Evolutionary conservation across 2,329 filamentous ascomycete genomes (phyloP), one percentile per base, ranked within the genome.

Genomic region (Hypoxylon sp.): DNA sequence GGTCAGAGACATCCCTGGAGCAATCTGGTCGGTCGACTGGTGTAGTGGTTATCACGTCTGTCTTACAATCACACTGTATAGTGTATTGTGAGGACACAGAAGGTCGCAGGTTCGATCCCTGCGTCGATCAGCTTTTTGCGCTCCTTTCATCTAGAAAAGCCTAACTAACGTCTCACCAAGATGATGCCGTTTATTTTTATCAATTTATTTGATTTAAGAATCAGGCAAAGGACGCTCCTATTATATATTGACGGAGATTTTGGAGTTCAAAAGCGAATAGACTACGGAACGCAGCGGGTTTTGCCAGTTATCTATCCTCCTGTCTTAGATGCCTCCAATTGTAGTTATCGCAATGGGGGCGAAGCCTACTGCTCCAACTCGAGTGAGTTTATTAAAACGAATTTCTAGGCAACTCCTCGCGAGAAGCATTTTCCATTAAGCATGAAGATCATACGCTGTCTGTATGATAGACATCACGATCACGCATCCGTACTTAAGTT

Each of bases 21-120:
- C 10, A 17, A 5, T 49, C 7, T 45, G 6, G 5, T 30, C 43
- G 70, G 70, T 70, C 67, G 59, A 67, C 65, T 72, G 70, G 70
- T 66, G 70, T 70, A 72, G 70, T 72, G 70, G 70, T 72, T 65
- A 72, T 70, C 70, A 66, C 68, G 55, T 67, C 65, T 65, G 70
- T 67, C 65, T 72, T 72, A 72, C 70, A 72, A 32, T 46, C 14
- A 9, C 49, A 41, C 21, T 46, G n/a, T 46, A 62, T 7, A 48
- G 60, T 60, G 49, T 50, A 65, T 45, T 70, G 62, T 70, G 34
- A 61, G 67, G 36, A 66, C 70, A 67, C 70, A 65, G 65, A 68
- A 72, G 70, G 70, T 64, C 70, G 70, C 68, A 70, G 68, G 70
- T 72, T 72, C 70, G 70, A 72, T 72, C 70, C 70, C 68, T 70